Base-by-base conservation (phyloP, 352 stramenopile species). In the Ophiocytium majus region DNA sequence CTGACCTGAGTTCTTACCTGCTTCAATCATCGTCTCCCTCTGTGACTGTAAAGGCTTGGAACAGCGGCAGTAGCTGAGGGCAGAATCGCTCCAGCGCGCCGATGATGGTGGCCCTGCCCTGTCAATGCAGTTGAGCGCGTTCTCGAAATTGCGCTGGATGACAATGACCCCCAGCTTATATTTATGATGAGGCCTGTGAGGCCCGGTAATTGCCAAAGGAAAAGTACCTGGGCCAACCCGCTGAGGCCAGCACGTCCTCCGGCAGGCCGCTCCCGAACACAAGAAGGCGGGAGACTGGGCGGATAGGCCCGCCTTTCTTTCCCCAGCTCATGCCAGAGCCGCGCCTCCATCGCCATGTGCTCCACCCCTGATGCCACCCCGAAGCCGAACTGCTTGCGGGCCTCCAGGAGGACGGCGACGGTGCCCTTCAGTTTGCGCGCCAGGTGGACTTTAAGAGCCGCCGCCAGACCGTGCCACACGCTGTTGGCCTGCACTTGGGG, bases 321-420 rank as follows among this genome's bases (percentile, higher is more conserved):
- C n/a, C n/a, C n/a, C n/a, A 66, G 57, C 57, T 66, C 57, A 28
- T 66, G 57, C 57, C 57, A 66, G 19, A 66, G 57, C 57, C 57
- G 19, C 17, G 57, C 57, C 28, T 66, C 57, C 57, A 66, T 66
- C 57, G 57, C 57, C 28, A 66, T 28, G 57, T 66, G 57, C 57
- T 66, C 57, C 17, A 66, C 57, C 17, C 57, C 57, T 66, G 57
- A 19, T 66, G 57, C 19, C 17, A 66, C 57, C 17, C 57, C 57
- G 28, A 66, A 19, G 19, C 57, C 57, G 28, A 66, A 66, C 57
- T 66, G 57, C 57, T 19, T 23, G 57, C 19, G 57, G 17, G 19
- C 57, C 57, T 23, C 28, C 17, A 66, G 57, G 17, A 66, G 17
- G 28, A 28, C 17, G 57, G 57, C 57, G 28, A 66, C 17, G 17